phyloP scores from a whole-genome alignment of 2,329 filamentous ascomycete species.

The Aspergillus persii region DNA sequence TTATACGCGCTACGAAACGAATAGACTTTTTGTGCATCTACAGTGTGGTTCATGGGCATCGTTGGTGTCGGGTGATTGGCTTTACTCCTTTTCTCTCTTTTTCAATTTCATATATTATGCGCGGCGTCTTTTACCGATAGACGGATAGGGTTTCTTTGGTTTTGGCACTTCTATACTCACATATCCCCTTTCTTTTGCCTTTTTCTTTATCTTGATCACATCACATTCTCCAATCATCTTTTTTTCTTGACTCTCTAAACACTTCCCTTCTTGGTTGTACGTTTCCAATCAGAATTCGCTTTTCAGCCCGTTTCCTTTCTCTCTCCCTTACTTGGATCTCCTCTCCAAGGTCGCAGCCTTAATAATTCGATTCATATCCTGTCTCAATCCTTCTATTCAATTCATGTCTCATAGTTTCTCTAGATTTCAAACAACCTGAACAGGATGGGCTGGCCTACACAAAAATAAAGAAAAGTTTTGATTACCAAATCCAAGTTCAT shows the following conservation, averaged over 20 bases:
- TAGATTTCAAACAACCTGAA: not conserved
- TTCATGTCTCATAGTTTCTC: not conserved
- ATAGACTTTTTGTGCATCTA: constrained; percentile 43
- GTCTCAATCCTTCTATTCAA: not conserved
- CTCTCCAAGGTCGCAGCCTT: constrained; percentile 2
- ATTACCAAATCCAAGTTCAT: not conserved
- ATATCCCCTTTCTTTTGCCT: constrained; percentile 8
- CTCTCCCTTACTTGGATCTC: constrained; percentile 2
- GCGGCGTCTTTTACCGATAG: constrained; percentile 24
- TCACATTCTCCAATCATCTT: constrained; percentile 19
- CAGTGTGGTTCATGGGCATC: constrained; percentile 35
- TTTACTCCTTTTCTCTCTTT: constrained; percentile 2
- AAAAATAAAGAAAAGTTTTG: not conserved
- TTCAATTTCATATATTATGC: constrained; percentile 18
- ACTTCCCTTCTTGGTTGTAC: not conserved
- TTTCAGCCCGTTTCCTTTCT: constrained; percentile 10
- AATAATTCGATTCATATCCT: not conserved
- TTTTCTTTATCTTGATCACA: constrained; percentile 5
- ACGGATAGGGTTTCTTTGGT: constrained; percentile 24
- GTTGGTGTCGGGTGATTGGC: constrained; percentile 32
- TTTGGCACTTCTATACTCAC: constrained; percentile 11
- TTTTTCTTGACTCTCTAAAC: constrained; percentile 1
- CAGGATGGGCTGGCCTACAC: not conserved
- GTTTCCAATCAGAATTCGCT: constrained; percentile 15
- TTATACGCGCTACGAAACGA: constrained; percentile 39